Evolutionary conservation across 768 basidiomycete species (phyloP).

Genomic region (Suillus cothurnatus): DNA sequence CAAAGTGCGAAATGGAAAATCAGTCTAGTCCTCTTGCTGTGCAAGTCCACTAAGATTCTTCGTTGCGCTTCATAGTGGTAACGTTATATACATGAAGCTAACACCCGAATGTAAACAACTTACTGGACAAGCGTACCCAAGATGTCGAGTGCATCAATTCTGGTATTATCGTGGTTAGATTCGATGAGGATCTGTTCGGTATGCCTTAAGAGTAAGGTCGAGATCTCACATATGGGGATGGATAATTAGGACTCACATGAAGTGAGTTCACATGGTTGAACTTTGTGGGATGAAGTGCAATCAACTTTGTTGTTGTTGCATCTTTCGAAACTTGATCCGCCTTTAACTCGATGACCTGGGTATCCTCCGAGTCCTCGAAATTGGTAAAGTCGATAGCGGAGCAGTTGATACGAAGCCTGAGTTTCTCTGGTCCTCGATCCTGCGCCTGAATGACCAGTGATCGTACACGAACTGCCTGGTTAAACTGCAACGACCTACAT

Average conservation of each 20-base stretch:
- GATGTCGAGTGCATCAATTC: slow-evolving; percentile 69
- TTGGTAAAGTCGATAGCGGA: slow-evolving; percentile 66
- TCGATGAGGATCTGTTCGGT: slow-evolving; percentile 61
- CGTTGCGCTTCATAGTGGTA: slow-evolving; percentile 30
- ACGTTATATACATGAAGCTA: slow-evolving; percentile 4
- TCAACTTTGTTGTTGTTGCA: slow-evolving; percentile 41
- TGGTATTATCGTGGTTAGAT: slow-evolving; percentile 69
- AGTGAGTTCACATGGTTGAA: slow-evolving; percentile 71
- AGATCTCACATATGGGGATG: not conserved
- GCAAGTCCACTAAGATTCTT: slow-evolving; percentile 41
- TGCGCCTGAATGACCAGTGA: slow-evolving; percentile 54
- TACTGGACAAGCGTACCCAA: slow-evolving; percentile 62
- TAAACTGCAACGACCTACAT: slow-evolving; percentile 50
- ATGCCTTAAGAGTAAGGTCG: not conserved
- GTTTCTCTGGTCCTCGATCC: slow-evolving; percentile 53
- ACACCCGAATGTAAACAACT: slow-evolving; percentile 24
- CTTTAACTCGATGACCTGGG: slow-evolving; percentile 58
- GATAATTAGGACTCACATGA: slow-evolving; percentile 43
- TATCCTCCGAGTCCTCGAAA: slow-evolving; percentile 54
- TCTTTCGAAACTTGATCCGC: slow-evolving; percentile 45
- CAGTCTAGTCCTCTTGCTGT: slow-evolving; percentile 32
- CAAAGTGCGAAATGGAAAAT: not conserved
- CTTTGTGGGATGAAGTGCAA: slow-evolving; percentile 63
- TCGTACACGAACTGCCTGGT: slow-evolving; percentile 65
- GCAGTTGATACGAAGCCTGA: slow-evolving; percentile 67